Evolutionary conservation across 352 stramenopile genomes (phyloP), one percentile per base, ranked within the genome.

Genomic region (Pythium rishiriense): DNA sequence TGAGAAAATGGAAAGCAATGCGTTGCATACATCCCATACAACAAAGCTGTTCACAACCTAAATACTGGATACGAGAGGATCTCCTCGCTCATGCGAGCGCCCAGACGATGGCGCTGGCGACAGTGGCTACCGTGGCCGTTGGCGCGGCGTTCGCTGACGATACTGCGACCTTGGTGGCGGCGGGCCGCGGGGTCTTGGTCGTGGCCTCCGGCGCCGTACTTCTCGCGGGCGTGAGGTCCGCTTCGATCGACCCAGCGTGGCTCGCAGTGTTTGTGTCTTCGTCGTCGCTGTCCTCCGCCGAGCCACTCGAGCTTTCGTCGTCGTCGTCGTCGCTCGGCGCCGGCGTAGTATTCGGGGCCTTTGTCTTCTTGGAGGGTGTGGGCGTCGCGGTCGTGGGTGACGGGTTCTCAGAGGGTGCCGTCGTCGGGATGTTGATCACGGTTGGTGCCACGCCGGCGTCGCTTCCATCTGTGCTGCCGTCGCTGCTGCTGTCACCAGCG

Each of bases 361-460:
- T 47, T 22, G 22, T 35, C 14, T 33, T 52, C 19, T 49, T 49
- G 5, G 17, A n/a, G 21, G 46, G 46, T 14, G 22, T 3, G 7
- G n/a, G 22, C 1, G 46, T 10, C 24, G 46, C 17, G 17, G 24
- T n/a, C 24, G 46, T 31, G 11, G 46, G 46, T 9, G 46, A 35
- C 46, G 12, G 25, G 46, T 21, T 35, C 31, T 60, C 29, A 15
- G 42, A 26, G 4, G 54, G 54, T 17, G 54, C 19, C 5, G 28
- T 51, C 26, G 54, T 61, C 10, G 54, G 54, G 43, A 61, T 52
- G 37, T 6, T 4, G 37, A 43, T n/a, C 9, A 43, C 37, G 37
- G 37, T 7, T 53, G 25, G 47, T 53, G 47, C 25, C 37, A 43
- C 37, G 14, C 37, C 37, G 0, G 37, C 37, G 37, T 43, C 37